Percentiles rank a stretch among this genome's conserved stretches.
These are phyloP conservation scores for Annulohypoxylon nitens DNA, from an alignment of 495 filamentous ascomycete species.

Conservation along the genomic window DNA sequence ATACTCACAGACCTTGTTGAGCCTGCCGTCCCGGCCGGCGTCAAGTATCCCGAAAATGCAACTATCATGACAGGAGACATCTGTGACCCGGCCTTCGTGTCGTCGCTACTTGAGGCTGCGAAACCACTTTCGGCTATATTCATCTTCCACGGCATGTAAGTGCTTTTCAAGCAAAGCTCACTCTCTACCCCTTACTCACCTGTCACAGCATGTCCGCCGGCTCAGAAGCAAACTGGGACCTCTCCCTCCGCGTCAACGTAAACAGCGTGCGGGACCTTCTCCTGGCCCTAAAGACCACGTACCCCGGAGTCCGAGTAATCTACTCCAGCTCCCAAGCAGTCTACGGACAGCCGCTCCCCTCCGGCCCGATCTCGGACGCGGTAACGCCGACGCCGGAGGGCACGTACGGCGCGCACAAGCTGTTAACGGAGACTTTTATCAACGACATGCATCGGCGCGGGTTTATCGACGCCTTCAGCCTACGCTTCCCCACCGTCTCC, in stretches of 20 bases:
- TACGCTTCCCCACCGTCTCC: slow-evolving; percentile 80
- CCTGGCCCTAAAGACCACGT: slow-evolving; percentile 68
- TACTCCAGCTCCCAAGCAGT: slow-evolving; percentile 66
- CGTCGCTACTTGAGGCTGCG: slow-evolving; percentile 60
- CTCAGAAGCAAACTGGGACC: slow-evolving; percentile 79
- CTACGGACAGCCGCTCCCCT: slow-evolving; percentile 56
- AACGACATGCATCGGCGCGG: slow-evolving; percentile 82
- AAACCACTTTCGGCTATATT: slow-evolving; percentile 73
- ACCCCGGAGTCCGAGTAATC: slow-evolving; percentile 73
- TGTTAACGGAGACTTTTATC: slow-evolving; percentile 78
- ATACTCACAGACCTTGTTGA: slow-evolving; percentile 74
- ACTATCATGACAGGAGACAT: slow-evolving; percentile 74
- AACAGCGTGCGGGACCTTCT: slow-evolving; percentile 75
- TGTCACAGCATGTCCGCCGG: slow-evolving; percentile 75
- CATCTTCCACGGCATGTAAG: slow-evolving; percentile 79
- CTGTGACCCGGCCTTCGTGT: slow-evolving; percentile 63
- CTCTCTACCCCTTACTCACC: not conserved
- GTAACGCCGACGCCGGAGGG: slow-evolving; percentile 75
- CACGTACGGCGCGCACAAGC: slow-evolving; percentile 84
- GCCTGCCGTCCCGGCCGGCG: slow-evolving; percentile 66
- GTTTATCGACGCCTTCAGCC: slow-evolving; percentile 73
- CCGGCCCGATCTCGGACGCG: slow-evolving; percentile 48
- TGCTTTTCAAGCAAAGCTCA: not conserved
- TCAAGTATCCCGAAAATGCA: slow-evolving; percentile 65
- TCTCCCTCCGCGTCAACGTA: slow-evolving; percentile 80